A percentile compares a stretch with the other conserved stretches of the same genome.
These are phyloP conservation scores for Lentinula detonsa DNA, from an alignment of 768 basidiomycete species.

Conservation along the genomic window DNA sequence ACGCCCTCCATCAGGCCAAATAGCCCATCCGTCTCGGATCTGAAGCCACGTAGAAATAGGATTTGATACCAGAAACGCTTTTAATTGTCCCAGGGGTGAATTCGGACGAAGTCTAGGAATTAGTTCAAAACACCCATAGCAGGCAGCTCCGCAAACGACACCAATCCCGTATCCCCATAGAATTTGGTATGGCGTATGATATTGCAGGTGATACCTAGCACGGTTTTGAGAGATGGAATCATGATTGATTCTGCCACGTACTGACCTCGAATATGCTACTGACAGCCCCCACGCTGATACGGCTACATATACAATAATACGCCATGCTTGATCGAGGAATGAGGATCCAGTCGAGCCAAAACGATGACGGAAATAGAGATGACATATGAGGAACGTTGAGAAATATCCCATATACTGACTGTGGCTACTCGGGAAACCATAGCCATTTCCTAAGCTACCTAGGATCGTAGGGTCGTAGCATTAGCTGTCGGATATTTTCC, in stretches of 20 bases:
- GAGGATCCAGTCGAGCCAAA: slow-evolving; percentile 48
- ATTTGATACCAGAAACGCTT: slow-evolving; percentile 45
- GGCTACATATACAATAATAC: slow-evolving; percentile 38
- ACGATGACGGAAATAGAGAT: slow-evolving; percentile 64
- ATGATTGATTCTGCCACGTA: not conserved
- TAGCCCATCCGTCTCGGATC: slow-evolving; percentile 75
- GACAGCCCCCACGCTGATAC: slow-evolving; percentile 50
- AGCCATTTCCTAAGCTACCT: slow-evolving; percentile 64
- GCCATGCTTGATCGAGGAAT: slow-evolving; percentile 48
- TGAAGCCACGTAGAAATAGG: slow-evolving; percentile 59
- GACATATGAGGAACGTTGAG: slow-evolving; percentile 66
- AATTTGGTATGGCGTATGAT: slow-evolving; percentile 71
- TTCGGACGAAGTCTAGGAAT: slow-evolving; percentile 49
- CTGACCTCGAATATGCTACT: slow-evolving; percentile 79
- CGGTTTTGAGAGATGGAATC: not conserved
- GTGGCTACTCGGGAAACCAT: slow-evolving; percentile 86
- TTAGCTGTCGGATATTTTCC: not conserved
- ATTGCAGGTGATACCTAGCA: slow-evolving; percentile 59
- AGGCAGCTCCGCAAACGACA: slow-evolving; percentile 38
- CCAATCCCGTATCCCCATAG: slow-evolving; percentile 73
- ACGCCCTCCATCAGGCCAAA: slow-evolving; percentile 76
- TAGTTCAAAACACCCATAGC: slow-evolving; percentile 54
- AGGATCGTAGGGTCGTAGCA: not conserved
- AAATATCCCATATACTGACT: slow-evolving; percentile 92
- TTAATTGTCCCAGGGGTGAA: slow-evolving; percentile 46